Base-by-base conservation (phyloP, 1,284 basidiomycete species). In the Trametes hirsuta region DNA sequence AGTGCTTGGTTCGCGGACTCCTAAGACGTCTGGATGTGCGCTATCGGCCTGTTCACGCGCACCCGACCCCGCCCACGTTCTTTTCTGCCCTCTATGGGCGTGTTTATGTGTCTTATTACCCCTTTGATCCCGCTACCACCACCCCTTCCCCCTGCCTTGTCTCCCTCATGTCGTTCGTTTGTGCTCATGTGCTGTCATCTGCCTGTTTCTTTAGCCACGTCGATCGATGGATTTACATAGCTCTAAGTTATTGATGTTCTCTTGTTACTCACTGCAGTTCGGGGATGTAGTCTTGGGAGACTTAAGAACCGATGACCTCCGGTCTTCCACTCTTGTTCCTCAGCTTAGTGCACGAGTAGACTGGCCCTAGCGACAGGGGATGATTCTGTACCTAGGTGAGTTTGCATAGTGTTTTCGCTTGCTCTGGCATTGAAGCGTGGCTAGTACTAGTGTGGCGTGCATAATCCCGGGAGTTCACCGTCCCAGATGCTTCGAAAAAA, bases 191-290 rank as follows among this genome's bases (percentile, higher is more conserved):
- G 56, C 62, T 61, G 36, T 47, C 58, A 58, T 63, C 49, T 51
- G 24, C n/a, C 46, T 64, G 56, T 58, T 37, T 52, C 52, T 22
- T 18, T 60, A 58, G 55, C 58, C 58, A 48, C 55, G 62, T 55
- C 55, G 53, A 58, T 47, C 51, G 62, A 57, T 63, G 62, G 58
- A 59, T 53, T 51, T 61, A 53, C 58, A 55, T 61, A 61, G 49
- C 55, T 54, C 58, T 64, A 64, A 64, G 51, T 64, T 64, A 64
- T 64, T 53, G 25, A 59, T 34, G 40, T 51, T 45, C 18, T 36
- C 44, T 55, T 52, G 35, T 25, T 55, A 53, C 21, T 5, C 18
- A 12, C 40, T 18, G 30, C n/a, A 8, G 22, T 18, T 11, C 8
- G 30, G 30, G 30, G 30, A 30, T 30, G 30, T 18, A 18, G 18